Conservation (phyloP, 371 early-diverging fungal species). For the Capillidium heterosporum region DNA sequence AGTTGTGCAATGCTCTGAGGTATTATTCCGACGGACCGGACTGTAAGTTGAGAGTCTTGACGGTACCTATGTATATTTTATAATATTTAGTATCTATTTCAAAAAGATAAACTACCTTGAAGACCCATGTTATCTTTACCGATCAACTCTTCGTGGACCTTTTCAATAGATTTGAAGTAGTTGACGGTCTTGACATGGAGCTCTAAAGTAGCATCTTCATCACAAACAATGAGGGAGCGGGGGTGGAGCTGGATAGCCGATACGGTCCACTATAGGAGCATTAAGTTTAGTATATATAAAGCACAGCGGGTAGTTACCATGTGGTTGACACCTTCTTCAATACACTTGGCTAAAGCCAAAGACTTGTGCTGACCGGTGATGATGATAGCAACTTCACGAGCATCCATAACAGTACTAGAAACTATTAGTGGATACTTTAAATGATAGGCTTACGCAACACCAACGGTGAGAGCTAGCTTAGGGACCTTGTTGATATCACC, state of each 20-base stretch:
- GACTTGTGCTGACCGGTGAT: conserved; percentile 77
- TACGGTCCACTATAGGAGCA: conserved; percentile 50
- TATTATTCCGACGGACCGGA: not conserved
- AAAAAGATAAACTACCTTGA: conserved; percentile 21
- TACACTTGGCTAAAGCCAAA: conserved; percentile 63
- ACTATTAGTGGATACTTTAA: not conserved
- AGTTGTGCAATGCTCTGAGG: too few relatives aligned
- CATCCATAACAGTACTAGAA: conserved; percentile 65
- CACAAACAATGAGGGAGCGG: conserved; percentile 72
- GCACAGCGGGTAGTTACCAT: conserved; percentile 12
- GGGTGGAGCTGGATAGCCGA: conserved; percentile 79
- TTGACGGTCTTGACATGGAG: conserved; percentile 80
- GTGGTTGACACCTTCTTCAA: conserved; percentile 54
- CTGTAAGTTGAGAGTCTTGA: not conserved
- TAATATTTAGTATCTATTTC: not conserved
- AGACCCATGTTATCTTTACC: conserved; percentile 60
- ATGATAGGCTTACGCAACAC: conserved; percentile 42
- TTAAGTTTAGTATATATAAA: not conserved
- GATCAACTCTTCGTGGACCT: conserved; percentile 62
- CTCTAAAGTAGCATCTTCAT: conserved; percentile 78
- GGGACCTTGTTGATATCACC: conserved; percentile 76
- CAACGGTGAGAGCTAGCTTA: conserved; percentile 72
- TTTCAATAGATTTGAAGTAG: conserved; percentile 79
- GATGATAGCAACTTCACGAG: conserved; percentile 66
- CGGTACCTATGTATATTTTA: not conserved